Percentiles rank a stretch among this genome's conserved stretches.
Conservation (phyloP, 306 rosid species). For the Boehmeria nivea region DNA sequence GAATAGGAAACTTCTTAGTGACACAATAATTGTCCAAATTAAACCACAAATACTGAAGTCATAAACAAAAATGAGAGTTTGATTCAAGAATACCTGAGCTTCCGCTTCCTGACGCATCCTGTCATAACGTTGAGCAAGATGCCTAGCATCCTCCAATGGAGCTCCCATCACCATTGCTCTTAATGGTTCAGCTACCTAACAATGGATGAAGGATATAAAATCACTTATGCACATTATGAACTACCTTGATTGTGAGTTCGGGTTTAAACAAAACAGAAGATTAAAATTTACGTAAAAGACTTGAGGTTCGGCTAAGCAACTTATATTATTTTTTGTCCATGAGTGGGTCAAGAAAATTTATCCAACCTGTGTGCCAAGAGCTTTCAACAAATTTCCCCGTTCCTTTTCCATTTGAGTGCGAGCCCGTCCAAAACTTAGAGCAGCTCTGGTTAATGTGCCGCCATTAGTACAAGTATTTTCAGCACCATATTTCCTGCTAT, state of each 20-base stretch:
- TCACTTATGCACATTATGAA: not conserved
- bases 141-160: slow-evolving; percentile 92
- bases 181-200: slow-evolving; percentile 86
- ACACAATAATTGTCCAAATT: no score
- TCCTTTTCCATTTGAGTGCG: slow-evolving; percentile 98
- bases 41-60: not conserved
- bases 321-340: not conserved
- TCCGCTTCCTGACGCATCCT: slow-evolving; percentile 95
- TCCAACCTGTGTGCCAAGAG: slow-evolving; percentile 91
- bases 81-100: slow-evolving; percentile 60
- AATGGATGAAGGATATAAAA: slow-evolving; percentile 7
- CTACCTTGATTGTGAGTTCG: not conserved
- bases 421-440: slow-evolving; percentile 68
- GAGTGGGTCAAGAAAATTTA: not conserved
- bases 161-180: slow-evolving; percentile 94
- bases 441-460: slow-evolving; percentile 73
- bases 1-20: no score
- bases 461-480: slow-evolving; percentile 98
- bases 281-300: no score
- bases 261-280: not conserved
- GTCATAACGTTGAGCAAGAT: slow-evolving; percentile 93
- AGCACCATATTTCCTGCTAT: slow-evolving; percentile 89
- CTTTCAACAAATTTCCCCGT: slow-evolving; percentile 76
- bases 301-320: no score
- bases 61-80: slow-evolving; percentile 3